Base-by-base conservation (phyloP, 345 rosid species). In the Syzygium jambos region DNA sequence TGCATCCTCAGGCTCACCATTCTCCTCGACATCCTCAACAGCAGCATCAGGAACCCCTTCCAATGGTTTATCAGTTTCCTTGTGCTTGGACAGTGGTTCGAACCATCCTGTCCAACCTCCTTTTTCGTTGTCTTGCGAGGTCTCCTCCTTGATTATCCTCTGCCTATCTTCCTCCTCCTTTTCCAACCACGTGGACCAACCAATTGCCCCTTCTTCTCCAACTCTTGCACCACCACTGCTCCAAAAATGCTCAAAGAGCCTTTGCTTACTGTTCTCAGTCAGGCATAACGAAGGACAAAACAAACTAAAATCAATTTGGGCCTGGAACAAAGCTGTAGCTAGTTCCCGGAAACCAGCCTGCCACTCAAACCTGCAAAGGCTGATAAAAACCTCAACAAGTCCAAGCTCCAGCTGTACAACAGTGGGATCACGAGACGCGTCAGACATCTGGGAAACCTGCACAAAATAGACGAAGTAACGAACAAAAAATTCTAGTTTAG, bases 31-130 rank as follows among this genome's bases (percentile, higher is more conserved):
- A 43, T 88, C 87, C 63, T 88, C 86, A 80, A 43, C 52, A 85
- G 57, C 52, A 85, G 52, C 82, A 57, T 83, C 77, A 51, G 86
- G 90, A 87, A 87, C 52, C 89, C 91, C 89, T 91, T 88, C 95
- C 65, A 90, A 87, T 83, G 89, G 91, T 68, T 86, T 82, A 89
- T 73, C 87, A 84, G 89, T 88, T 88, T 89, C 94, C 85, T 89
- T 88, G 78, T 57, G 85, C 85, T 90, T 94, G 43, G 97, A 93
- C 30, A 89, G 54, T 41, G 93, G 98, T 88, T 95, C 95, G 77
- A 94, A 96, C 99, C 99, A 98, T 86, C 99, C 99, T 82, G 98
- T 96, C 99, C 99, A 96, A 90, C 99, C 98, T 88, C 99, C 99
- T 89, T 88, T 90, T 21, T 95, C 97, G 78, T 91, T 91, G 52